phyloP scores from a whole-genome alignment of 2,329 filamentous ascomycete species.

The Mollisiaceae sp. region DNA sequence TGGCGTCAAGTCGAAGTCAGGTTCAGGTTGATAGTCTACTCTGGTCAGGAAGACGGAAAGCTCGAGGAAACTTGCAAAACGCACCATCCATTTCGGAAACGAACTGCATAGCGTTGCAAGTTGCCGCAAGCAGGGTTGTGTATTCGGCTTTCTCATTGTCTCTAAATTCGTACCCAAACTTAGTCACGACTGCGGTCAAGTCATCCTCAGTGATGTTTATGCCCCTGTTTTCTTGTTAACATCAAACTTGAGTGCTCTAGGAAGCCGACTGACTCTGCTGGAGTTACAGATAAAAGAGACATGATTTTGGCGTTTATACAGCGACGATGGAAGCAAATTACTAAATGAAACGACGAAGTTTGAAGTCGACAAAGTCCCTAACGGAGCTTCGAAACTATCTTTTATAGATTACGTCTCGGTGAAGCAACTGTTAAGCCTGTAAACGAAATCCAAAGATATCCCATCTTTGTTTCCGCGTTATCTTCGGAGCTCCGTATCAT shows the following conservation, averaged over 20 bases:
- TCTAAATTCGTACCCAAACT: constrained; percentile 32
- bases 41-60: not conserved
- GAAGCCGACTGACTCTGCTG: constrained; percentile 24
- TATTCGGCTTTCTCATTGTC: constrained; percentile 31
- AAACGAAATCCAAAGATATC: not conserved
- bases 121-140: constrained; percentile 31
- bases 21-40: constrained; percentile 33
- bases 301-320: constrained; percentile 16
- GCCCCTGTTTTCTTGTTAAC: constrained; percentile 20
- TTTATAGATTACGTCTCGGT: not conserved
- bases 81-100: constrained; percentile 32
- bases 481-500: constrained; percentile 17
- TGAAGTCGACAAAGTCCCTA: not conserved
- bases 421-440: not conserved
- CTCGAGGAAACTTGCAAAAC: not conserved
- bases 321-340: not conserved
- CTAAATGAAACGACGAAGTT: not conserved
- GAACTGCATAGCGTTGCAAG: constrained; percentile 33
- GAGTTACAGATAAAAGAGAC: constrained; percentile 33
- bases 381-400: not conserved
- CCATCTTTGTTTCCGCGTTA: constrained; percentile 16
- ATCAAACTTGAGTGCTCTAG: not conserved
- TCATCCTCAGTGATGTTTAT: constrained; percentile 31
- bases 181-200: constrained; percentile 24
- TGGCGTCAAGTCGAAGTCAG: constrained; percentile 22